Base-by-base conservation (phyloP, 2,329 filamentous ascomycete genomes). In the Fusarium newnesense region DNA sequence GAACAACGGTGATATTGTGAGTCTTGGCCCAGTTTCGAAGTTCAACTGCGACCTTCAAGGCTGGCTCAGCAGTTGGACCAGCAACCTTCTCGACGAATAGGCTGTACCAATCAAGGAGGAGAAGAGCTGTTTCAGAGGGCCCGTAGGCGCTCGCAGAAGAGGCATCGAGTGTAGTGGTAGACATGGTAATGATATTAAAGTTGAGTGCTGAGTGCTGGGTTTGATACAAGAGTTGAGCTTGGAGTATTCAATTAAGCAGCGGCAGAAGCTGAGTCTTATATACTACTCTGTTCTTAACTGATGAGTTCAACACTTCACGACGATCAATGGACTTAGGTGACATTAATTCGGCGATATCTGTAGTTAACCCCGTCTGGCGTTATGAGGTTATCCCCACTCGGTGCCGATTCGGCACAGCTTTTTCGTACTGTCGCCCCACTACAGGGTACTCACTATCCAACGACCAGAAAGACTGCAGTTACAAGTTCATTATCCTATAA, bases 351-450 rank as follows among this genome's bases (percentile, higher is more conserved):
- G 61, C 21, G 44, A 64, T 64, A 64, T 21, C 15, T 46, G 19
- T 9, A 34, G 10, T 58, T 47, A 58, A 47, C 9, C 7, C 54
- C 54, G 54, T 58, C 40, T 58, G 61, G 61, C 18, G 37, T 62
- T 50, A 64, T n/a, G 37, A 26, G 24, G 44, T 30, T 62, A 62
- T 64, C 61, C 30, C 61, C 57, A 43, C 16, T 64, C 61, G 61
- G 61, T 62, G 57, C 61, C 61, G 57, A 52, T 13, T 64, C 61
- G 61, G 61, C 57, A 52, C 34, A 1, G 0, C 5, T 2, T 53
- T 16, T 26, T 4, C 4, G 6, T 6, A 2, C 11, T 9, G 5
- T 15, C 1, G 16, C n/a, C 2, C 12, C 37, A 15, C 53, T 57
- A 8, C 12, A 34, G 53, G 53, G 37, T 44, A 57, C 0, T 4